Conservation (phyloP, 352 stramenopile species). For the Globisporangium camurandrum region DNA sequence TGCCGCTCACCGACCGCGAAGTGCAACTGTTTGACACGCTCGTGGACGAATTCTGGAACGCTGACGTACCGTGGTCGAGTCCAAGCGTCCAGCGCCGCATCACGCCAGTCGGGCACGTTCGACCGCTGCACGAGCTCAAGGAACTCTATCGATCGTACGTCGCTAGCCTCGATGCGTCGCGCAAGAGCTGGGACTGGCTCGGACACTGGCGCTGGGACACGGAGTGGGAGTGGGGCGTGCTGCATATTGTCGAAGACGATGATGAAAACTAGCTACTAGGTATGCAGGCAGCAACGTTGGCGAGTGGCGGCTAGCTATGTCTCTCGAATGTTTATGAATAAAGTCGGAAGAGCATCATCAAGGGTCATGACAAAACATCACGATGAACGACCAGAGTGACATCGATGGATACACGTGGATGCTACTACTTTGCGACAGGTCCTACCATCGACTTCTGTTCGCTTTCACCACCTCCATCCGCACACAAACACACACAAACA, state of each 20-base stretch:
- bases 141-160: conserved; percentile 33
- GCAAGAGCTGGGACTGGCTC: conserved; percentile 33
- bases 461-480: too few species aligned
- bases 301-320: not conserved
- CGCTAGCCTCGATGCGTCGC: conserved; percentile 14
- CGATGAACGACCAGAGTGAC: too few species aligned
- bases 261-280: not conserved
- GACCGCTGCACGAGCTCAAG: conserved; percentile 30
- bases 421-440: too few species aligned
- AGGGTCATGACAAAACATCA: not conserved
- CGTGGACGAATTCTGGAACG: conserved; percentile 65
- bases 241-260: conserved; percentile 8
- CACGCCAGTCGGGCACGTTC: conserved; percentile 9
- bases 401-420: too few species aligned
- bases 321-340: too few species aligned
- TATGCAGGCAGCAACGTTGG: not conserved
- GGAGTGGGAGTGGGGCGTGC: conserved; percentile 38
- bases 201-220: conserved; percentile 30
- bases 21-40: conserved; percentile 40
- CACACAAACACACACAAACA: too few species aligned
- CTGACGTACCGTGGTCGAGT: conserved; percentile 42
- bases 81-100: conserved; percentile 30
- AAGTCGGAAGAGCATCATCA: too few species aligned
- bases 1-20: conserved; percentile 29
- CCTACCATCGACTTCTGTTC: too few species aligned